Evolutionary conservation across 768 basidiomycete species (phyloP).

Genomic region (Pleurotus citrinopileatus): DNA sequence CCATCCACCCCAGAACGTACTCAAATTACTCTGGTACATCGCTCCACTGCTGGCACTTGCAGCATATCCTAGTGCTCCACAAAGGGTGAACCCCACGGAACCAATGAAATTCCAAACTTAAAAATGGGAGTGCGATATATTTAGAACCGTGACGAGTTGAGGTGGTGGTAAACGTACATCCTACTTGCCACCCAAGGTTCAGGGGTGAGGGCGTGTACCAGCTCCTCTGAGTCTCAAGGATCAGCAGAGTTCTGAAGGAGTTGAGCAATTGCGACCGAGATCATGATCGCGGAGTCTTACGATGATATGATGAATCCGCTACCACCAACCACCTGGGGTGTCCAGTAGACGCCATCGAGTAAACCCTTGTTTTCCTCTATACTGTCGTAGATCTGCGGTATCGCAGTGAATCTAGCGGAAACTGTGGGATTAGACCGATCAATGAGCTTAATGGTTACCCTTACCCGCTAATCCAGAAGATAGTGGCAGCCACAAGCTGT

Average conservation of each 20-base stretch:
- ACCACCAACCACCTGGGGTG: constrained; percentile 62
- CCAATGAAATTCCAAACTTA: constrained; percentile 64
- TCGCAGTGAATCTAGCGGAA: constrained; percentile 32
- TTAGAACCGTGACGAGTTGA: not conserved
- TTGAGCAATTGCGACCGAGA: not conserved
- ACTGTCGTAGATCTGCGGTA: constrained; percentile 31
- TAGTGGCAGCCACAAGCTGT: constrained; percentile 53
- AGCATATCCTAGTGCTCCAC: constrained; percentile 55
- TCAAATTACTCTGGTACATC: constrained; percentile 49
- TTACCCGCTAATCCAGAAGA: constrained; percentile 59
- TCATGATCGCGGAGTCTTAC: constrained; percentile 19
- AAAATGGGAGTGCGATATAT: not conserved
- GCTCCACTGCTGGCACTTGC: constrained; percentile 25
- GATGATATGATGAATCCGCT: constrained; percentile 53
- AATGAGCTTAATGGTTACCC: not conserved
- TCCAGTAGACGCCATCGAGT: constrained; percentile 53
- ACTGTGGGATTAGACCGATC: not conserved
- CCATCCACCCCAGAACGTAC: constrained; percentile 61
- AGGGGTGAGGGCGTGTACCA: constrained; percentile 49
- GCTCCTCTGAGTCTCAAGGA: constrained; percentile 51
- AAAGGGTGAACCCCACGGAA: constrained; percentile 54
- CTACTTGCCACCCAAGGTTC: constrained; percentile 56
- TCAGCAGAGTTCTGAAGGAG: constrained; percentile 33
- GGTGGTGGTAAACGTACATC: constrained; percentile 24
- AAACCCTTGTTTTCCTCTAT: constrained; percentile 26